Evolutionary conservation across 169 alveolate species (phyloP), one percentile per base, ranked within the genome.

Genomic region (Hepatocystis sp.): DNA sequence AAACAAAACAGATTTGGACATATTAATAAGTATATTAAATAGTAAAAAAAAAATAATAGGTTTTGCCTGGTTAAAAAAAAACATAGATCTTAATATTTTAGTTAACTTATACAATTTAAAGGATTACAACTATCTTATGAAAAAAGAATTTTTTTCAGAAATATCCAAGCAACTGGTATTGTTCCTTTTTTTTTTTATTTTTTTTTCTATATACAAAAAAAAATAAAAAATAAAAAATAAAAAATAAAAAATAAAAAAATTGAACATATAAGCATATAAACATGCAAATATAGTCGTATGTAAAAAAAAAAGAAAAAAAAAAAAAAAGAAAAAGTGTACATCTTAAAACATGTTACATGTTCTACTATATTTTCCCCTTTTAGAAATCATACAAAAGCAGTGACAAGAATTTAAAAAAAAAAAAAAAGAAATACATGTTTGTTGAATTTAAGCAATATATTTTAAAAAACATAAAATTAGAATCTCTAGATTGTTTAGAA

Each of bases 381-480:
- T 17, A 71, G 86, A 49, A 13, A 8, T 23, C 67, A 2, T 71
- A 56, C 53, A 56, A 58, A 5, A 28, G 2, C 11, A 76, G 86
- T 21, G 28, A 32, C 10, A 71, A 71, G 42, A 42, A 13, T 11
- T 51, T 71, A 15, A 71, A 71, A 53, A 71, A 56, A 44, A 71
- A 13, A 23, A 71, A 71, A 58, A 71, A 71, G 44, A 71, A 71
- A 71, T 71, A 71, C 19, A 23, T 71, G 65, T 71, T 52, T 52
- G 40, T 71, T 17, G 76, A 71, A 56, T 71, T 71, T 56, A 71
- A 71, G 32, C 86, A 71, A 28, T 30, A 13, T 27, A 71, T 71
- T 42, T 51, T 71, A 40, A 71, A 40, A 27, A 44, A 44, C 25
- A 71, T 71, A 15, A 56, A 36, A 46, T 36, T 71, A 17, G 55